Base-by-base conservation (phyloP, 257 asterid genomes). In the Nicotiana otophora region DNA sequence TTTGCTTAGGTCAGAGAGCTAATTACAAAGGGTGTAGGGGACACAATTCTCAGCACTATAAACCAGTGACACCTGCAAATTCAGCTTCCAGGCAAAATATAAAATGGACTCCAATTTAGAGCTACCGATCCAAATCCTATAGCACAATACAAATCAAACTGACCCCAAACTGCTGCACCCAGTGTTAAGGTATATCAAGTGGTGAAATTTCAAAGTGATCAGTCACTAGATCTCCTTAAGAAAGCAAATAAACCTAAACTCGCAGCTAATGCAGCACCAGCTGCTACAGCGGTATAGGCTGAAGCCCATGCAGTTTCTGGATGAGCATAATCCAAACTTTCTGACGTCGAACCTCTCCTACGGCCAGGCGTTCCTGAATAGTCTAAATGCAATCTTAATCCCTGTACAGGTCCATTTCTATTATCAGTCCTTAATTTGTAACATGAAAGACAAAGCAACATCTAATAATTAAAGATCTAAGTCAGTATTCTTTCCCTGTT, bases 251-350 rank as follows among this genome's bases (percentile, higher is more conserved):
- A 86, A 65, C 99, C 94, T 87, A 96, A 81, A 68, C 93, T 93
- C 31, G 98, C 98, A 15, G 92, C 86, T 20, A 96, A 86, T 39
- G 96, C 97, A 86, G 98, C 97, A 33, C 98, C 99, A 63, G 98
- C 98, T 57, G 97, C 98, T 46, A 93, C 94, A 3, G 94, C 89
- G 23, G 94, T 87, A 60, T 92, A 96, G 20, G 98, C 91, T 3
- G 97, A 90, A 51, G 95, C 87, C 87, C 96, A 90, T n/a, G 96
- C 89, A 82, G 90, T 91, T 36, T 90, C 86, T 72, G 62, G 75
- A 30, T 87, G 92, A 72, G 88, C 96, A 75, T 89, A 92, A 17
- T 84, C 93, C 82, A 90, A 9, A 80, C 83, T 63, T 82, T 72
- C 84, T 1, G 92, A 48, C 30, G 82, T 81, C 39, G 94, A 67